Evolutionary conservation across 805 yeast genomes (phyloP).

Genomic region (Suhomyces faveliae): DNA sequence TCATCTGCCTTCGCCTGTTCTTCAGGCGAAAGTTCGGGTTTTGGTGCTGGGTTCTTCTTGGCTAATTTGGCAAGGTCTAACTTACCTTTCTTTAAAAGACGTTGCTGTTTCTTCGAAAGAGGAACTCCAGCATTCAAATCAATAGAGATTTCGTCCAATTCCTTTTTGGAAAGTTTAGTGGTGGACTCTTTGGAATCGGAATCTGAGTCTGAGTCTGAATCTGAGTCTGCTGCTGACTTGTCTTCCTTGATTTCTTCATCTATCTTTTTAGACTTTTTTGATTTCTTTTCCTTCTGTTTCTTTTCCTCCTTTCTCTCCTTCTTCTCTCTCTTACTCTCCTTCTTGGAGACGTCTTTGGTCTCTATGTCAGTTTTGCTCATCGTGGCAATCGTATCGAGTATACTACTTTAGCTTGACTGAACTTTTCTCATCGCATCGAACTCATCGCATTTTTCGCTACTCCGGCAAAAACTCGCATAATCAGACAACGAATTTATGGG

Average conservation of each 20-base stretch:
- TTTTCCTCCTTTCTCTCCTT: slow-evolving; percentile 26
- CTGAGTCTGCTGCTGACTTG: slow-evolving; percentile 6
- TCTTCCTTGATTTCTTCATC: slow-evolving; percentile 11
- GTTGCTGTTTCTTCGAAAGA: slow-evolving; percentile 82
- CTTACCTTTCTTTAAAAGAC: slow-evolving; percentile 65
- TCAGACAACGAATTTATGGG: not conserved
- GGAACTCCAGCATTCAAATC: slow-evolving; percentile 74
- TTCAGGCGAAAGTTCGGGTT: slow-evolving; percentile 35
- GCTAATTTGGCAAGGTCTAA: slow-evolving; percentile 59
- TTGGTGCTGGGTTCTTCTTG: slow-evolving; percentile 36
- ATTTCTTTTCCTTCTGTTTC: slow-evolving; percentile 34
- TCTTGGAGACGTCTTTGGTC: slow-evolving; percentile 2
- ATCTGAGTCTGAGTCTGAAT: slow-evolving; percentile 8
- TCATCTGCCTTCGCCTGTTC: slow-evolving; percentile 26
- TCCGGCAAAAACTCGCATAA: not conserved
- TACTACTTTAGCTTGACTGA: not conserved
- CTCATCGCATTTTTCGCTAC: slow-evolving; percentile 6
- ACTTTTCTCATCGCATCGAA: slow-evolving; percentile 2
- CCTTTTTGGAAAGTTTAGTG: slow-evolving; percentile 40
- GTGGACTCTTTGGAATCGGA: slow-evolving; percentile 2
- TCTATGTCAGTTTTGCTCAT: slow-evolving; percentile 2
- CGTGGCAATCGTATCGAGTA: not conserved
- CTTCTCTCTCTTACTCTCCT: slow-evolving; percentile 20
- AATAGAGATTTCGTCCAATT: slow-evolving; percentile 62
- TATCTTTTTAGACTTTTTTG: slow-evolving; percentile 8